phyloP scores from a whole-genome alignment of 2,329 filamentous ascomycete genomes.

The Fusarium nanum region DNA sequence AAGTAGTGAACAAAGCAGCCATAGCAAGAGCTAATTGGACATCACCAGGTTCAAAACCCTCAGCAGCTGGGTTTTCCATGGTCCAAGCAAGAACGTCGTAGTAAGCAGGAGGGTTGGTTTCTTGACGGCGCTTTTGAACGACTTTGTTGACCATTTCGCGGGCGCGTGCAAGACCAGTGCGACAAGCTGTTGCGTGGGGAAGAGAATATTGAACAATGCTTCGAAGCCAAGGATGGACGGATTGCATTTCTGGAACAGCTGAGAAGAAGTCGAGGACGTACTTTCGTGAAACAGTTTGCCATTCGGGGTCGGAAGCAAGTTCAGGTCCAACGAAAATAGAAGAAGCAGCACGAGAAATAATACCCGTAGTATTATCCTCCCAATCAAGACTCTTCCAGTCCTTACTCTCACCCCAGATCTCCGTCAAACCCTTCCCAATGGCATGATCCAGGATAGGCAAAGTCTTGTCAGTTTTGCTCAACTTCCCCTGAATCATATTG shows the following conservation, averaged over 20 bases:
- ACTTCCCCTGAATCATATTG: constrained; percentile 1
- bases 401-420: not conserved
- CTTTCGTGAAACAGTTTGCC: not conserved
- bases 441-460: not conserved
- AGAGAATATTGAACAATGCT: not conserved
- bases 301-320: not conserved
- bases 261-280: not conserved
- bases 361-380: not conserved
- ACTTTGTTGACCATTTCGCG: not conserved
- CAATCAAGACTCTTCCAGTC: not conserved
- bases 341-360: not conserved
- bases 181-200: not conserved
- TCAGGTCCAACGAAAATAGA: not conserved
- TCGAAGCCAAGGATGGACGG: not conserved
- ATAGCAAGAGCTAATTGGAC: not conserved
- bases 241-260: not conserved
- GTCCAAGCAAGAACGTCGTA: constrained; percentile 8
- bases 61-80: not conserved
- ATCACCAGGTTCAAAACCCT: not conserved
- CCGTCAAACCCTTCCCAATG: not conserved
- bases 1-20: not conserved
- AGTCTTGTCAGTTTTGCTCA: not conserved
- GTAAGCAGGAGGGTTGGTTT: accelerated
- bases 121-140: not conserved
- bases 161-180: not conserved